Evolutionary conservation across 75 land plant species (phyloP).

Genomic region (Sequoiadendron giganteum): DNA sequence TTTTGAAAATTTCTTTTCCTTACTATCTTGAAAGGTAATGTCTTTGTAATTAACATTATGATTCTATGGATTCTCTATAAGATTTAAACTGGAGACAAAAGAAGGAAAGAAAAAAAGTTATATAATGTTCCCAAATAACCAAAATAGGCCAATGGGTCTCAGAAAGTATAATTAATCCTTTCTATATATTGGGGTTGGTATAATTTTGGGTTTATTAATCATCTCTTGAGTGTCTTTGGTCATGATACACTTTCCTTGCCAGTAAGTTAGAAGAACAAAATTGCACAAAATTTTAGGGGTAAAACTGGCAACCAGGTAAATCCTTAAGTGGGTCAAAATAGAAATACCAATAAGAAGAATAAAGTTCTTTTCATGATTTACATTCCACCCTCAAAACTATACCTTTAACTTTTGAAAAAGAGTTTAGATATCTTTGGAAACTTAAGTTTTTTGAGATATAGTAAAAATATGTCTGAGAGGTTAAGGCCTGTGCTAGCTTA

Average conservation of each 20-base stretch:
- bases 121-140: too few species aligned
- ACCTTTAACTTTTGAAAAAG: too few species aligned
- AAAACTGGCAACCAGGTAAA: background rate
- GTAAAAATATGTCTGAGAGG: background rate
- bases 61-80: background rate
- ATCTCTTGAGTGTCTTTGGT: background rate
- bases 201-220: background rate
- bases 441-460: background rate
- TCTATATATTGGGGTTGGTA: background rate
- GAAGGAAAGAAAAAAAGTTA: too few species aligned
- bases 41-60: background rate
- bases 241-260: background rate
- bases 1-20: too few species aligned
- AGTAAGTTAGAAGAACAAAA: background rate
- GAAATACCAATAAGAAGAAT: background rate
- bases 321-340: background rate
- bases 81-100: too few species aligned
- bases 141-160: too few species aligned
- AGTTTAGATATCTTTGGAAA: too few species aligned
- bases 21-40: background rate
- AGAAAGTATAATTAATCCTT: background rate
- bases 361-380: background rate
- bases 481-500: background rate
- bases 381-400: background rate
- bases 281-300: background rate